Evolutionary conservation across 345 rosid genomes (phyloP).

Genomic region (Salix udensis): DNA sequence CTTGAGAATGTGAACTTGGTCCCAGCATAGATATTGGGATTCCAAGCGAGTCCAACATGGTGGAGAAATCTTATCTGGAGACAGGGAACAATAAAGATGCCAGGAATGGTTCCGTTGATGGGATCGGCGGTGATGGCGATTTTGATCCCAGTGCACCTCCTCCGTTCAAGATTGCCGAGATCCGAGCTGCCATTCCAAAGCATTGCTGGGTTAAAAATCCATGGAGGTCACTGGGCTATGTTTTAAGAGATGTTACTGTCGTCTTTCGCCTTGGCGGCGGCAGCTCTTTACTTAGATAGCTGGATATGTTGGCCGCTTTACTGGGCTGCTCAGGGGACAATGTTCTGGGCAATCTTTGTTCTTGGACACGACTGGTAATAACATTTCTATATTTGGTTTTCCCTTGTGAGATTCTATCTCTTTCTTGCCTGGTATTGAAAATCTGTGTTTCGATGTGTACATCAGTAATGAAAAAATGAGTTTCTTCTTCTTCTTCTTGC

Average conservation of each 20-base stretch:
- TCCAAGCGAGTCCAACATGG: neutral
- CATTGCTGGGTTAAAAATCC: constrained; percentile 35
- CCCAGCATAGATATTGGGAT: neutral
- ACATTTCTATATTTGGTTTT: neutral
- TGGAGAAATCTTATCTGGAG: neutral
- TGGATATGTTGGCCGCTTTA: constrained; percentile 26
- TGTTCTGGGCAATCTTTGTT: constrained; percentile 36
- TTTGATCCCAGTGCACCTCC: constrained; percentile 32
- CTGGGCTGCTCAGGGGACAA: constrained; percentile 28
- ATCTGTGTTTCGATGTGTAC: neutral
- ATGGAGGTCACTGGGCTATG: constrained; percentile 27
- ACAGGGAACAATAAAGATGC: neutral
- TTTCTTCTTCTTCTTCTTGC: neutral
- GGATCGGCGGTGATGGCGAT: neutral
- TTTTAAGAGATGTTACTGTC: constrained; percentile 12
- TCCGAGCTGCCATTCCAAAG: constrained; percentile 32
- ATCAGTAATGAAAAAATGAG: neutral
- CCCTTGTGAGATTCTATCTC: neutral
- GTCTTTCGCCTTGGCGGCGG: constrained; percentile 9
- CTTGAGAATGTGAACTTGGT: neutral
- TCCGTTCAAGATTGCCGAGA: constrained; percentile 33
- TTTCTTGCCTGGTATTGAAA: neutral
- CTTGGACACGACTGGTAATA: constrained; percentile 33
- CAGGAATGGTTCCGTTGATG: neutral
- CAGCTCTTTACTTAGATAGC: constrained; percentile 2